Conservation (phyloP, 2,329 filamentous ascomycete genomes). For the Talaromyces sp. region DNA sequence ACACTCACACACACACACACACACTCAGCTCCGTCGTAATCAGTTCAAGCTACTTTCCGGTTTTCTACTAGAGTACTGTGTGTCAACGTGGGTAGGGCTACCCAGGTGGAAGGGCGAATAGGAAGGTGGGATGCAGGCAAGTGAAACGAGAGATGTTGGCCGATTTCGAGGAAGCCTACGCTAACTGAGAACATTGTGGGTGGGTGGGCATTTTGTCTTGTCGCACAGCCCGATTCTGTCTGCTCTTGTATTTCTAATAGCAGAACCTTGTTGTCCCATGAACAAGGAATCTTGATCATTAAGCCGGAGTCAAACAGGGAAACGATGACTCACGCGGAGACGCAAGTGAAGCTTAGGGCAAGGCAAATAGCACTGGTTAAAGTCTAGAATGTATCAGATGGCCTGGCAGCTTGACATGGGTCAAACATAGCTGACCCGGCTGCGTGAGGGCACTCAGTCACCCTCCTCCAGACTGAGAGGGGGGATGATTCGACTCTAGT, state of each 20-base stretch:
- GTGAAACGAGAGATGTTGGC: background rate
- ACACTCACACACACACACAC: background rate
- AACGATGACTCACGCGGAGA: slow-evolving; percentile 21
- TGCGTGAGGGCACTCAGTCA: slow-evolving; percentile 17
- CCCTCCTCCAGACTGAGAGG: slow-evolving; percentile 5
- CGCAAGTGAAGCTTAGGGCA: slow-evolving; percentile 10
- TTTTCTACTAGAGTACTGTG: slow-evolving; percentile 12
- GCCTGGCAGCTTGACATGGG: slow-evolving; percentile 13
- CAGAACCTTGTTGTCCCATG: slow-evolving; percentile 17
- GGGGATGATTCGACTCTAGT: slow-evolving; percentile 17
- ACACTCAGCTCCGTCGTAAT: background rate
- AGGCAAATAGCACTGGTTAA: background rate
- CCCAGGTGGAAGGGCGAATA: slow-evolving; percentile 5
- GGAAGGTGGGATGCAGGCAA: background rate
- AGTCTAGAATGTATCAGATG: slow-evolving; percentile 23
- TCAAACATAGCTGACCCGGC: slow-evolving; percentile 19
- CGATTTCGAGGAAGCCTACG: slow-evolving; percentile 22
- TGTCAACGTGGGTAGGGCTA: slow-evolving; percentile 9
- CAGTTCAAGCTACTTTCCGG: slow-evolving; percentile 3
- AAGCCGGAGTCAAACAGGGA: slow-evolving; percentile 23
- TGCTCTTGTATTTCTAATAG: slow-evolving; percentile 7
- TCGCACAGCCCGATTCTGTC: slow-evolving; percentile 22
- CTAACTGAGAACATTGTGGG: slow-evolving; percentile 22
- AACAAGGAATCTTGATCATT: slow-evolving; percentile 19
- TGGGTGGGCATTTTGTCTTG: slow-evolving; percentile 22